Evolutionary conservation across 192 early-diverging fungal genomes (phyloP), one percentile per base, ranked within the genome.

Genomic region (Spizellomyces punctatus): DNA sequence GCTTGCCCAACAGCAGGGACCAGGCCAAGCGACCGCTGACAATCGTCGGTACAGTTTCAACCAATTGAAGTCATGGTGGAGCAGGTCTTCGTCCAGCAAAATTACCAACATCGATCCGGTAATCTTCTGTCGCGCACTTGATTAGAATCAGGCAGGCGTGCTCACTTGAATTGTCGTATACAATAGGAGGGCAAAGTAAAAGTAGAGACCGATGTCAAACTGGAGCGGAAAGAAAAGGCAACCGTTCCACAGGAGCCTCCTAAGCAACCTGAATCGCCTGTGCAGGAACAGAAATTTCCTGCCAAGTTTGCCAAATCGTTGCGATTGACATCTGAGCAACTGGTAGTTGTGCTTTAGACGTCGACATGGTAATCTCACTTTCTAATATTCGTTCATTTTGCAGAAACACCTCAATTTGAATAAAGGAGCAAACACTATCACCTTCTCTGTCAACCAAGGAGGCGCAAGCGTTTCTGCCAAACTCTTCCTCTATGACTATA

Each of bases 291-390:
- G 16, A 68, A 66, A 41, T 57, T 67, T 48, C 63, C 69, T 22
- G 65, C 42, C 19, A 47, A 73, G 10, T 74, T 72, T 63, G 93
- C 92, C 45, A 99, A 99, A 79, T 90, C 92, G 0, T 78, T 99
- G 48, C 86, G 96, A 14, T 79, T 99, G 65, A 96, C 93, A 0
- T 95, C 93, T 5, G 95, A 93, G 43, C 97, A 99, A 74, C 80
- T 99, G 49, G 80, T 36, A 36, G 27, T 36, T 3, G 0, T 36
- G 27, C 27, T 36, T 85, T 66, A 50, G 71, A 44, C 8, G 17
- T 64, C 36, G 17, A 19, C n/a, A 9, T 21, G 54, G 46, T 19
- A 6, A 16, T 36, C 27, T 36, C 27, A 47, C 27, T 10, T 49
- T 9, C 12, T 6, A 44, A 54, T 45, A 46, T 27, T 56, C 21